Evolutionary conservation across 371 early-diverging fungal species (phyloP), one percentile per base, ranked within the genome.

Genomic region (Mucor ambiguus): DNA sequence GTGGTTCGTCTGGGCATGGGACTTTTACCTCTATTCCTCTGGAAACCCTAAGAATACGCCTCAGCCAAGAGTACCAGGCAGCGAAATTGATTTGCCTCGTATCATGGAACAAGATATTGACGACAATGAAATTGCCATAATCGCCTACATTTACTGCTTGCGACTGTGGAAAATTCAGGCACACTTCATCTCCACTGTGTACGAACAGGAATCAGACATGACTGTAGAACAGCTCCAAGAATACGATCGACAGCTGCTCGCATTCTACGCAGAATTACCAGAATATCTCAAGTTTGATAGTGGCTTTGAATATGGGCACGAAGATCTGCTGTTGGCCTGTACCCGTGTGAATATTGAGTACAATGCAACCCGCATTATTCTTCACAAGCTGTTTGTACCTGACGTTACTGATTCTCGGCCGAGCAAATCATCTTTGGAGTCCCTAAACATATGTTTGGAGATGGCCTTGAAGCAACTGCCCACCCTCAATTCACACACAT

Each of bases 1-100:
- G 83, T 83, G 83, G 83, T 80, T 66, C 63, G 76, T 72, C 0
- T 83, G 83, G 83, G 69, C 74, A 14, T 72, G 72, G 44, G 83
- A 83, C 35, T 74, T 83, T 54, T 80, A 71, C 55, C 71, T 76
- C 24, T 79, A 76, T 55, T 75, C 80, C 3, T 68, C 79, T 26
- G 80, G 81, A 7, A 60, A 70, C 1, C 70, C 74, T 7, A 78
- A 77, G 29, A 74, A 70, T 30, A 75, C 79, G 14, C 77, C 80
- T n/a, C 76, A 71, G 26, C 68, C 72, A 5, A 69, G 72, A 2
- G 30, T 67, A 4, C 61, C 67, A 18, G 74, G 72, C 1, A 55
- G 24, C 29, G 58, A 74, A 26, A 68, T 80, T 4, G 80, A 77
- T 32, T 46, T 72, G 10, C 83, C 83, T 1, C 62, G 67, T 5